These are phyloP conservation scores for Secale cereale DNA, from an alignment of 176 grass and related monocot species.

Conservation along the genomic window DNA sequence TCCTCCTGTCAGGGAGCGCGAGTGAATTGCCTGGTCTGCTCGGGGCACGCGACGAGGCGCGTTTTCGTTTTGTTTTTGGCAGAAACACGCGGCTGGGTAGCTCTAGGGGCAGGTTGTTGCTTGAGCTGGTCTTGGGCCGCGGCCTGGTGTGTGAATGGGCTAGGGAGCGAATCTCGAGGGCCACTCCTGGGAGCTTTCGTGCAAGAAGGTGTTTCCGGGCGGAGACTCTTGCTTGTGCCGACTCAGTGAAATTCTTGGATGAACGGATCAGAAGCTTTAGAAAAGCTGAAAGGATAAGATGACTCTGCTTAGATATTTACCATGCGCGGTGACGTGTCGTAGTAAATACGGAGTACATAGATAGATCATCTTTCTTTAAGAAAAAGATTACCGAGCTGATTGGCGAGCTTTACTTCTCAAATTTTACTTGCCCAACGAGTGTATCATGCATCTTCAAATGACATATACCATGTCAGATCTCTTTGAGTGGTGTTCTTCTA, in stretches of 20 bases:
- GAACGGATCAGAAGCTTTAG: too few species aligned
- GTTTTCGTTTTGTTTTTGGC: neutral
- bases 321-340: neutral
- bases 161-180: constrained; percentile 10
- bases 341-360: neutral
- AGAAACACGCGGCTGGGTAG: neutral
- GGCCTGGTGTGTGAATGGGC: constrained; percentile 53
- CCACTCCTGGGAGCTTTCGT: constrained; percentile 1
- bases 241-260: neutral
- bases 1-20: neutral
- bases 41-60: neutral
- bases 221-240: neutral
- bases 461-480: too few species aligned
- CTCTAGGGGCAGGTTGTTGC: neutral
- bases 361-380: neutral
- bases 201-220: neutral
- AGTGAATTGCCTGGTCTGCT: neutral
- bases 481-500: too few species aligned
- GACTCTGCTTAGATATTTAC: neutral
- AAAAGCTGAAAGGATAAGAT: neutral
- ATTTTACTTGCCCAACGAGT: neutral
- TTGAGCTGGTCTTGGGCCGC: neutral
- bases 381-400: neutral
- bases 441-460: neutral
- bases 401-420: neutral